Percentiles rank a stretch among this genome's conserved stretches.
Conservation (phyloP, 2,329 filamentous ascomycete genomes). For the Aspergillus sp. region DNA sequence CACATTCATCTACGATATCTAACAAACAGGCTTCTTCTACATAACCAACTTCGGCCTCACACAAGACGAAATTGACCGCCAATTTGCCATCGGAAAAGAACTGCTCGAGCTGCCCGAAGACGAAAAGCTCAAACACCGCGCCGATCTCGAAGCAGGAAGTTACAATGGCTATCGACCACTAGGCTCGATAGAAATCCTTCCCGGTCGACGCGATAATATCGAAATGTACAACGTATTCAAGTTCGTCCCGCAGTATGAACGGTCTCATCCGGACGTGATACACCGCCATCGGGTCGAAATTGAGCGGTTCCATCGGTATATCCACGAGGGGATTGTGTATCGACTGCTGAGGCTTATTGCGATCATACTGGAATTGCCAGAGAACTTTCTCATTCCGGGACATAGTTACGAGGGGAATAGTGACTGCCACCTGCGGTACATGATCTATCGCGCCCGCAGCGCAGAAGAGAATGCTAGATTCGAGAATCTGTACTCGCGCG, state of each 20-base stretch:
- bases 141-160: conserved; percentile 45
- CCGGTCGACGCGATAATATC: conserved; percentile 23
- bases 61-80: conserved; percentile 53
- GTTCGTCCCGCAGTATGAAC: neutral
- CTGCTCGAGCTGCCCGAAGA: conserved; percentile 52
- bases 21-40: conserved; percentile 52
- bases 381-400: conserved; percentile 51
- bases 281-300: conserved; percentile 50
- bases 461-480: conserved; percentile 44
- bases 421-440: conserved; percentile 58
- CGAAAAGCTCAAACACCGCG: conserved; percentile 54
- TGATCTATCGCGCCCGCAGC: conserved; percentile 51
- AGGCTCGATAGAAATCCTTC: conserved; percentile 21
- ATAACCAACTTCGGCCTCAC: conserved; percentile 55
- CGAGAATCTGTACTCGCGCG: conserved; percentile 41
- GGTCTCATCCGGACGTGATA: conserved; percentile 36
- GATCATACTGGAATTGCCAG: conserved; percentile 55
- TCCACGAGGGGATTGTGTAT: conserved; percentile 53
- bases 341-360: conserved; percentile 55
- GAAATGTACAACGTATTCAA: conserved; percentile 28
- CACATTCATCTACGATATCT: neutral
- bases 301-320: conserved; percentile 48
- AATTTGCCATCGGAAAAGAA: conserved; percentile 55
- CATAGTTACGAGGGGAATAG: conserved; percentile 54
- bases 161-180: conserved; percentile 53